A percentile compares a stretch with the other conserved stretches of the same genome.
Evolutionary conservation across 441 rosid species (phyloP).

Genomic region (Cnidoscolus chayamansa): DNA sequence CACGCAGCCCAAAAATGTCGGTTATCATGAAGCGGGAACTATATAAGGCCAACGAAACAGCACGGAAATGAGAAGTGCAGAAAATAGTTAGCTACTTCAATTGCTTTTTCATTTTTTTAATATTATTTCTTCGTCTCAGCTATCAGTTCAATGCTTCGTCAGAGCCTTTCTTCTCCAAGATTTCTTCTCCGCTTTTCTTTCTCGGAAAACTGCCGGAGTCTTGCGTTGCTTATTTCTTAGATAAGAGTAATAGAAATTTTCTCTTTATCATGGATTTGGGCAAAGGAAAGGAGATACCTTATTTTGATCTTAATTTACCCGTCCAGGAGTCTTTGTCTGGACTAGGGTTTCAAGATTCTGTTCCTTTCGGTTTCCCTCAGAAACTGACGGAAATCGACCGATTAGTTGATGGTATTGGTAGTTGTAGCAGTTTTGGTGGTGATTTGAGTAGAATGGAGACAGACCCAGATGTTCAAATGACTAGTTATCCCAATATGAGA

Average conservation of each 20-base stretch:
- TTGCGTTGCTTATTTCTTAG: not conserved
- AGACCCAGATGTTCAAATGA: constrained; percentile 15
- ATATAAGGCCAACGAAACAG: not conserved
- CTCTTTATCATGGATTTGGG: not conserved
- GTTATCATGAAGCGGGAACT: constrained; percentile 6
- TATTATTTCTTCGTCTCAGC: not conserved
- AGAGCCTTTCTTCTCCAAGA: too few species aligned
- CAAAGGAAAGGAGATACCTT: constrained; percentile 3
- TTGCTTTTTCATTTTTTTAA: not conserved
- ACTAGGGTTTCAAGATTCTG: constrained; percentile 16
- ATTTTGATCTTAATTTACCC: constrained; percentile 25
- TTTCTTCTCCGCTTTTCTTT: not conserved
- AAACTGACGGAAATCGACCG: constrained; percentile 5
- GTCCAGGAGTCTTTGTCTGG: constrained; percentile 5
- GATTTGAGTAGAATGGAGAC: constrained; percentile 17
- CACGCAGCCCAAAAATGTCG: not conserved
- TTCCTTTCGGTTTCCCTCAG: not conserved
- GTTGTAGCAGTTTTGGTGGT: not conserved
- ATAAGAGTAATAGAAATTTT: too few species aligned
- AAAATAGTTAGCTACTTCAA: not conserved
- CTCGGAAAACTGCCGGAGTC: not conserved
- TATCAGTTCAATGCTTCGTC: too few species aligned
- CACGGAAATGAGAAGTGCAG: not conserved
- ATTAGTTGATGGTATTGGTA: not conserved
- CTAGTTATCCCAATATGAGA: constrained; percentile 19